Percentiles rank a stretch among this genome's conserved stretches.
Evolutionary conservation across 1,284 basidiomycete species (phyloP).

Genomic region (Ustilago nuda): DNA sequence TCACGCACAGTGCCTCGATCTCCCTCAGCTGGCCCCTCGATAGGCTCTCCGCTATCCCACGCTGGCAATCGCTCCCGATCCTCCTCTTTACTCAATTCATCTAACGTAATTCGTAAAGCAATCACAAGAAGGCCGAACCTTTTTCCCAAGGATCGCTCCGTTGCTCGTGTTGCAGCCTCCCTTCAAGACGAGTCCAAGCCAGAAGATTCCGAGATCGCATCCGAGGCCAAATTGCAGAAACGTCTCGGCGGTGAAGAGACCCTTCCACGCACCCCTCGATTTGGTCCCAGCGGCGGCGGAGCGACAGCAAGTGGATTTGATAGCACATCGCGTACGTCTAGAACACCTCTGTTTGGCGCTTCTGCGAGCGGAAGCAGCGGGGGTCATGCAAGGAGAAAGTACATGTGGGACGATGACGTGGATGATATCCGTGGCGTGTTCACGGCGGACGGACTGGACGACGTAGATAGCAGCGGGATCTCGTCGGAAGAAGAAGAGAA

Average conservation of each 20-base stretch:
- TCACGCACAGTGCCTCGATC: conserved; percentile 20
- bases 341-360: conserved; percentile 35
- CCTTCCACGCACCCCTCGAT: conserved; percentile 42
- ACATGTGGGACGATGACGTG: conserved; percentile 55
- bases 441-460: conserved; percentile 32
- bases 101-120: conserved; percentile 41
- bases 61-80: conserved; percentile 29
- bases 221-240: conserved; percentile 65
- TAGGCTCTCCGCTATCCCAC: conserved; percentile 26
- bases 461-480: conserved; percentile 33
- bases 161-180: conserved; percentile 62
- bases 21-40: conserved; percentile 21
- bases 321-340: conserved; percentile 11
- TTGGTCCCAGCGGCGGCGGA: conserved; percentile 19
- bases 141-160: conserved; percentile 48
- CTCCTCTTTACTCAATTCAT: conserved; percentile 26
- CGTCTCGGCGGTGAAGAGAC: conserved; percentile 46
- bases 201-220: conserved; percentile 61
- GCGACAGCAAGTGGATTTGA: background rate
- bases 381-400: conserved; percentile 27
- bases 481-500: conserved; percentile 42
- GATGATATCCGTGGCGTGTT: conserved; percentile 50
- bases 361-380: background rate
- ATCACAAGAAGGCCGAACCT: conserved; percentile 45
- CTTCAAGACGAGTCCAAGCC: conserved; percentile 61